Evolutionary conservation across 768 basidiomycete genomes (phyloP).

Genomic region (Austroboletus festivus): DNA sequence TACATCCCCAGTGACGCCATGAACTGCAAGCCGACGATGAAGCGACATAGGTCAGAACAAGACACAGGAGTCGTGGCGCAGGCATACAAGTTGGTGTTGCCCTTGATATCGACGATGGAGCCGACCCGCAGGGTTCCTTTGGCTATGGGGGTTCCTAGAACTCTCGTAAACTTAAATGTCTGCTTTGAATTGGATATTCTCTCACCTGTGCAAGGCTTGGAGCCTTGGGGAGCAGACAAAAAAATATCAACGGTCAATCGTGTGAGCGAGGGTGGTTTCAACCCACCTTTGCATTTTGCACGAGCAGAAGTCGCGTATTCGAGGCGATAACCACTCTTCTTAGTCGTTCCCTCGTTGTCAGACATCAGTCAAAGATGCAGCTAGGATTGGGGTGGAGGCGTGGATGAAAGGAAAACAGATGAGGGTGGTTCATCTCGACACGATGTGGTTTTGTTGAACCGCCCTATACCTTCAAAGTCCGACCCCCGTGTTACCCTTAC

Average conservation of each 20-base stretch:
- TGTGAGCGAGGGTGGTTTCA: constrained; percentile 2
- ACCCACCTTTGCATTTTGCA: constrained; percentile 76
- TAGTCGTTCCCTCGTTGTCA: constrained; percentile 35
- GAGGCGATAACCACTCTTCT: constrained; percentile 61
- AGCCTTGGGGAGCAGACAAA: constrained; percentile 44
- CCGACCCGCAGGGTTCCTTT: constrained; percentile 79
- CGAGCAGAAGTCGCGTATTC: constrained; percentile 70
- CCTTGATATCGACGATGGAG: constrained; percentile 68
- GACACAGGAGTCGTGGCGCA: neutral
- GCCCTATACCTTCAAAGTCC: constrained; percentile 38
- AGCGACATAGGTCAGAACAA: neutral
- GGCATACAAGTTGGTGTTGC: constrained; percentile 63
- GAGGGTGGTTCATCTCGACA: constrained; percentile 39
- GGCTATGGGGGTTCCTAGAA: constrained; percentile 59
- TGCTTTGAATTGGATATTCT: neutral
- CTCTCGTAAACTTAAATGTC: constrained; percentile 6
- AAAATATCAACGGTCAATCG: constrained; percentile 15
- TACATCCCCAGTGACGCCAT: constrained; percentile 94
- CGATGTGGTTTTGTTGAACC: constrained; percentile 39
- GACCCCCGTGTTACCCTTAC: constrained; percentile 30
- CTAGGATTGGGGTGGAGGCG: constrained; percentile 15
- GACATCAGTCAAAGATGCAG: constrained; percentile 28
- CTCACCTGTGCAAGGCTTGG: constrained; percentile 73
- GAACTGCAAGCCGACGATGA: constrained; percentile 37
- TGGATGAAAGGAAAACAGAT: constrained; percentile 30